phyloP scores from a whole-genome alignment of 1,139 yeast species.

The Pichia sp. region DNA sequence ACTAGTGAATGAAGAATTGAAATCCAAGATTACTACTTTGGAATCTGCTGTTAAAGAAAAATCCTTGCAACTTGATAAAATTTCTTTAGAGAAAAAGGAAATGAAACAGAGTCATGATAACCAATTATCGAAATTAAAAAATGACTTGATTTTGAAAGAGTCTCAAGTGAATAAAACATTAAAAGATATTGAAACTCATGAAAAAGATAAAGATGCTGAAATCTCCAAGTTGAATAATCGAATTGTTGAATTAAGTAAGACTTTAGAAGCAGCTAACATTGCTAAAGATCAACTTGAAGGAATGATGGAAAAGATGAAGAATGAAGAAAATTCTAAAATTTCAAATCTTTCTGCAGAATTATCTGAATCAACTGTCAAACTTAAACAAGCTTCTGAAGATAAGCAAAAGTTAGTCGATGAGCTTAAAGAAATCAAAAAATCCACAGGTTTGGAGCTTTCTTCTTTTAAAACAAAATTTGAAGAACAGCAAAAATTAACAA shows the following conservation, averaged over 20 bases:
- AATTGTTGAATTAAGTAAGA: neutral
- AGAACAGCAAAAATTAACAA: slow-evolving; percentile 1
- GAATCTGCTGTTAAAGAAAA: neutral
- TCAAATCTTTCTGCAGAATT: neutral
- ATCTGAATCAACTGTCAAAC: neutral
- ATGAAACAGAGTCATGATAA: neutral
- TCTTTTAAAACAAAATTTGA: slow-evolving; percentile 3
- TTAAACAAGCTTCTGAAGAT: neutral
- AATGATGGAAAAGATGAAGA: neutral
- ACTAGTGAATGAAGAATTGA: neutral
- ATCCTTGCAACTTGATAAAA: neutral
- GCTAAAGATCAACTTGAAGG: neutral
- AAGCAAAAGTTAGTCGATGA: neutral
- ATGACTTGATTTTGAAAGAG: neutral
- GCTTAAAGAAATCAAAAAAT: neutral
- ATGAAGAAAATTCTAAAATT: neutral
- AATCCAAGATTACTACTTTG: neutral
- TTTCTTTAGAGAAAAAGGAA: neutral
- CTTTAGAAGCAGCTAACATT: neutral
- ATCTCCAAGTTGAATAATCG: neutral
- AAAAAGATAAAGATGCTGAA: neutral
- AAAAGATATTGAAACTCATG: neutral
- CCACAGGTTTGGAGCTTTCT: neutral
- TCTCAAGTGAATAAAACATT: neutral
- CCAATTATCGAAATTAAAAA: neutral